These are phyloP conservation scores for Chiua sp. DNA, from an alignment of 1,284 basidiomycete species.

Conservation along the genomic window DNA sequence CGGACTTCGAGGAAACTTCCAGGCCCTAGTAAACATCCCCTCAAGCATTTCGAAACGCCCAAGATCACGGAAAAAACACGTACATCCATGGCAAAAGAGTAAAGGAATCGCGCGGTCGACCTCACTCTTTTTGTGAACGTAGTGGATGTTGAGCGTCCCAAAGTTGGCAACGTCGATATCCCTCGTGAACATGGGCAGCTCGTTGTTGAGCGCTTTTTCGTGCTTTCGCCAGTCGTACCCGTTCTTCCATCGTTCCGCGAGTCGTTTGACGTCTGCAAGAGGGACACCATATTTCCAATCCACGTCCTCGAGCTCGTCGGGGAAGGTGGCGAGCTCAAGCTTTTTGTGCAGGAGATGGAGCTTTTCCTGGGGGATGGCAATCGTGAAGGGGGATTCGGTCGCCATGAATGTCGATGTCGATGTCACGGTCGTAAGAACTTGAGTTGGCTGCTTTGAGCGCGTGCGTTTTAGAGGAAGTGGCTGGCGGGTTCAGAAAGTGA, in stretches of 20 bases:
- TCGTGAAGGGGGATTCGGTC: conserved; percentile 32
- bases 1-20: conserved; percentile 60
- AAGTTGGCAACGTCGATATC: conserved; percentile 44
- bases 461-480: no score
- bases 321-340: conserved; percentile 42
- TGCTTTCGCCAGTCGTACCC: conserved; percentile 49
- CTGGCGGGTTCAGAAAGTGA: no score
- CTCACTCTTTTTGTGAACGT: conserved; percentile 46
- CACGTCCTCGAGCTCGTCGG: conserved; percentile 47
- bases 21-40: conserved; percentile 46
- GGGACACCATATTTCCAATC: conserved; percentile 48
- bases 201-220: conserved; percentile 45
- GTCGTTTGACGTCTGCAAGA: conserved; percentile 44
- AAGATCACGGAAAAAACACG: conserved; percentile 17
- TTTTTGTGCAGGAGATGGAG: conserved; percentile 37
- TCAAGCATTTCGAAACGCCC: neutral
- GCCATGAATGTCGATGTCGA: no score
- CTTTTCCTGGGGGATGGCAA: conserved; percentile 37
- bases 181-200: conserved; percentile 50
- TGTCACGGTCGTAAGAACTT: no score
- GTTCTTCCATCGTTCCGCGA: conserved; percentile 45
- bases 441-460: no score
- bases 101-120: conserved; percentile 47
- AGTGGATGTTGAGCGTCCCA: conserved; percentile 47
- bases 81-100: conserved; percentile 55